These are phyloP conservation scores for Termitomyces sp. DNA, from an alignment of 768 basidiomycete genomes.

Conservation along the genomic window DNA sequence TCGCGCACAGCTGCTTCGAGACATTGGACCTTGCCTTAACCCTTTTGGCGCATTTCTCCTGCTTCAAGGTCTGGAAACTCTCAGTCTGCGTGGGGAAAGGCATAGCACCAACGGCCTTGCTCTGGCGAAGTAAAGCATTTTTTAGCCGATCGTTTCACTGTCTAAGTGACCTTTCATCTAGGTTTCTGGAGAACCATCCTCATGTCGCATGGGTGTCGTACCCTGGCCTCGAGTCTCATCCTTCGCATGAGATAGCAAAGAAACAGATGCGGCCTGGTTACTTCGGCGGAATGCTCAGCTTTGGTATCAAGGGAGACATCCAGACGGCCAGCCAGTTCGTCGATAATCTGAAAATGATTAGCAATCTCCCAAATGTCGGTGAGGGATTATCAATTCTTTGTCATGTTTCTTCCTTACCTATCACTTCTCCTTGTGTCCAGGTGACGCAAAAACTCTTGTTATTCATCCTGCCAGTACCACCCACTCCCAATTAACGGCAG, in stretches of 20 bases:
- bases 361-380: conserved; percentile 71
- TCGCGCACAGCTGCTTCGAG: conserved; percentile 58
- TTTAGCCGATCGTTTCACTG: not conserved
- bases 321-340: conserved; percentile 53
- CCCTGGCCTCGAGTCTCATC: conserved; percentile 59
- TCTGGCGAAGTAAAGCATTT: conserved; percentile 43
- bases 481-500: conserved; percentile 58
- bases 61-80: conserved; percentile 75
- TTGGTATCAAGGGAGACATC: conserved; percentile 62
- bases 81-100: conserved; percentile 63
- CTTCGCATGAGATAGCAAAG: conserved; percentile 53
- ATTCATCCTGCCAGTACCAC: conserved; percentile 79
- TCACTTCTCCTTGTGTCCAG: conserved; percentile 16
- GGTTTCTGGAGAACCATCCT: conserved; percentile 59
- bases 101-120: conserved; percentile 68
- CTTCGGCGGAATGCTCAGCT: conserved; percentile 73
- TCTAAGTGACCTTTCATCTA: conserved; percentile 8
- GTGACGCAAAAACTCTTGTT: conserved; percentile 75
- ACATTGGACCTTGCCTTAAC: conserved; percentile 60
- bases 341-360: conserved; percentile 65
- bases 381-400: conserved; percentile 11
- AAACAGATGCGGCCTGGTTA: conserved; percentile 45
- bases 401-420: not conserved
- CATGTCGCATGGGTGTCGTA: conserved; percentile 76
- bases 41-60: conserved; percentile 73